Evolutionary conservation across 176 grass and related monocot species (phyloP), one percentile per base, ranked within the genome.

Genomic region (Raddia distichophylla): DNA sequence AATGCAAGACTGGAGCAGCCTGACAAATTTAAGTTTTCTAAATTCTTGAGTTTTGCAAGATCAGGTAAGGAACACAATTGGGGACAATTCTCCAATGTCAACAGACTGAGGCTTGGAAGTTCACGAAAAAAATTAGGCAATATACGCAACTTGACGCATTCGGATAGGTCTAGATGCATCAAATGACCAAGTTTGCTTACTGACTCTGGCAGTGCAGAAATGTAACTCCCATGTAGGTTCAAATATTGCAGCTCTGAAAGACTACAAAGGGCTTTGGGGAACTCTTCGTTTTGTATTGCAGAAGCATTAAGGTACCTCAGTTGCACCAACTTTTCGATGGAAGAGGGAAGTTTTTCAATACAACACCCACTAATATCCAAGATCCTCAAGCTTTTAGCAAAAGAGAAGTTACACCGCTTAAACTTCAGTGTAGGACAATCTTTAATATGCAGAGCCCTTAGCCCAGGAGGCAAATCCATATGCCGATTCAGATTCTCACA

Each of bases 221-320:
- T 76, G 0, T 40, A 15, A 27, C 73, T 76, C 37, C 57, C 74
- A 47, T 61, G 74, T 32, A 76, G n/a, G 59, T 61, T 76, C n/a
- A 76, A 20, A 48, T 76, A 76, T n/a, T 61, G 74, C 0, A 76
- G 17, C 61, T 76, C 4, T 4, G 56, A 76, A 8, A 76, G 9
- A 35, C 6, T 9, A 12, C 42, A 55, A 15, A 76, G 60, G 74
- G 40, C 56, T 76, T 61, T 17, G n/a, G 3, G 74, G 74, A 76
- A 19, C 74, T 27, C 1, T 32, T 60, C 9, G 17, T 42, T 27
- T 61, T 76, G 37, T 27, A 32, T 76, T 61, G 56, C 74, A 46
- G 74, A 76, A 46, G 57, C 55, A 44, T 75, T 75, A 44, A 75
- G 73, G 73, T 75, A 75, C 73, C 73, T 75, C 17, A 75, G 52